Evolutionary conservation across 2,329 filamentous ascomycete genomes (phyloP), one percentile per base, ranked within the genome.

Genomic region (Chaetomium sp.): DNA sequence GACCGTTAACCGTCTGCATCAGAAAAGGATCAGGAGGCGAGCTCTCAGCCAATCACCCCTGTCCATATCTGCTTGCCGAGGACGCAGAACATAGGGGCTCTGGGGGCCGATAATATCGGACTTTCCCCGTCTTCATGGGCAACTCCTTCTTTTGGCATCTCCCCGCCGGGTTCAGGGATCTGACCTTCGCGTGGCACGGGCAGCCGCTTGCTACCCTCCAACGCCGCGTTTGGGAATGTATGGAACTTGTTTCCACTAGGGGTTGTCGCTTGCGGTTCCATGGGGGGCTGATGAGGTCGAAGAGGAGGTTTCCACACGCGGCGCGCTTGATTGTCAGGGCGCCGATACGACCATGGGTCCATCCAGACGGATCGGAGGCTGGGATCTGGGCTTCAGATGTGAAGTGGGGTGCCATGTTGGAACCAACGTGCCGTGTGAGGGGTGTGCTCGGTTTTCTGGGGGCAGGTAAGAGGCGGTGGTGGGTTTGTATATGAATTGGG

Each of bases 391-490:
- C 31, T 42, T 45, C 33, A 33, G 27, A 42, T 29, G 31, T 25
- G 33, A 51, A 25, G 31, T 12, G 54, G 54, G 45, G 60, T 23
- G 31, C 3, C 23, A 19, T n/a, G 31, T 13, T 57, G 31, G 55
- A 63, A 58, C 42, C 45, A 51, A 58, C 54, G 31, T 53, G 42
- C 55, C 60, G 60, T 16, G 60, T 57, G 53, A 57, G 54, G 54
- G 54, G 54, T 31, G 45, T 21, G 13, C 35, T 23, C 12, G 12
- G 49, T 23, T 57, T 10, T 19, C n/a, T n/a, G 49, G 49, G 42
- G 50, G 33, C 10, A 55, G 38, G 57, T 9, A 45, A n/a, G 27
- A 38, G 29, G 27, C 9, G n/a, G 49, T 45, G 13, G 27, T 8
- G 21, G 29, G 19, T 4, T 45, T 23, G 49, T 50, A 61, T 61